Evolutionary conservation across 768 basidiomycete genomes (phyloP).

Genomic region (Collybia sordida): DNA sequence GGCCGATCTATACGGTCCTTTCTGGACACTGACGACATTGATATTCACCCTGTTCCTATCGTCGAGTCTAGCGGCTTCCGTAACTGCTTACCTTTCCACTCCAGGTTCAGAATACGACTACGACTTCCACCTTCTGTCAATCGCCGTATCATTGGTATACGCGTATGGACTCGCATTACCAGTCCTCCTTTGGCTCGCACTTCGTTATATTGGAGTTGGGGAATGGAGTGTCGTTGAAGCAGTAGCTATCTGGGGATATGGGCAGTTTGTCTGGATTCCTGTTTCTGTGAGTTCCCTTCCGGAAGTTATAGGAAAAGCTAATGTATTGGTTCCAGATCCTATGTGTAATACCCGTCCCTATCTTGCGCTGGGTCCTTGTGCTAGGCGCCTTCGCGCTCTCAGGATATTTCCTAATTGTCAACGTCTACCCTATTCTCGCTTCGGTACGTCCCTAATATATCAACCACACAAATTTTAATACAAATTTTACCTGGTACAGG

Average conservation of each 20-base stretch:
- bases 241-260: slow-evolving; percentile 78
- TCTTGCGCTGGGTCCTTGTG: slow-evolving; percentile 81
- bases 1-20: slow-evolving; percentile 85
- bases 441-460: slow-evolving; percentile 49
- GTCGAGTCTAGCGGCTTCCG: slow-evolving; percentile 87
- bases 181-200: slow-evolving; percentile 76
- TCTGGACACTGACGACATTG: slow-evolving; percentile 97
- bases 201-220: slow-evolving; percentile 84
- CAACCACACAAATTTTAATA: neutral
- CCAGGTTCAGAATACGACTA: slow-evolving; percentile 63
- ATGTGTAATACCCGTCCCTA: slow-evolving; percentile 81
- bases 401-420: slow-evolving; percentile 81
- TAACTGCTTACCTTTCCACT: slow-evolving; percentile 80
- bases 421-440: slow-evolving; percentile 89
- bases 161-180: slow-evolving; percentile 84
- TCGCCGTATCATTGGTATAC: slow-evolving; percentile 84
- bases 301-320: neutral
- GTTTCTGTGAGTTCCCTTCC: slow-evolving; percentile 57
- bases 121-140: slow-evolving; percentile 82
- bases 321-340: slow-evolving; percentile 50
- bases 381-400: slow-evolving; percentile 74
- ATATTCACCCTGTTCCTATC: slow-evolving; percentile 92
- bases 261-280: slow-evolving; percentile 85
- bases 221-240: slow-evolving; percentile 91
- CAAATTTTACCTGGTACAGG: slow-evolving; percentile 39